These are phyloP conservation scores for Pseudogymnoascus sp. DNA, from an alignment of 2,329 filamentous ascomycete species.

Conservation along the genomic window DNA sequence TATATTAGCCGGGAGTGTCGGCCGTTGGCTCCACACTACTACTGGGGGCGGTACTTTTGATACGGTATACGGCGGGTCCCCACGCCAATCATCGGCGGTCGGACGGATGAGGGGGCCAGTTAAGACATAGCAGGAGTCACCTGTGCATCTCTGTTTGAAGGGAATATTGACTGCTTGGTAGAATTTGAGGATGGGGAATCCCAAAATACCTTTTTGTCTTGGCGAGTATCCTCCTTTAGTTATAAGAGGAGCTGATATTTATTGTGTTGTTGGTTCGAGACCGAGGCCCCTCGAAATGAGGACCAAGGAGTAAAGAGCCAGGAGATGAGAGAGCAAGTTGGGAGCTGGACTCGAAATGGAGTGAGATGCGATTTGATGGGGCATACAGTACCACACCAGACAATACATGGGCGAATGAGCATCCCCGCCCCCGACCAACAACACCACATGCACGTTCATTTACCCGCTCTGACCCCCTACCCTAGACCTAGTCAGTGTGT, in stretches of 20 bases:
- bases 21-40: background rate
- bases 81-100: background rate
- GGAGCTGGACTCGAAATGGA: background rate
- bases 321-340: background rate
- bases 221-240: background rate
- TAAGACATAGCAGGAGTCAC: background rate
- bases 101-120: background rate
- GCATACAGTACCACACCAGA: background rate
- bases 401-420: background rate
- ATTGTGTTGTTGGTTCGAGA: background rate
- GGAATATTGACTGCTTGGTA: background rate
- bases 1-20: background rate
- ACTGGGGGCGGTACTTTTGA: background rate
- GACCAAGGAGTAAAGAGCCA: background rate
- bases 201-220: background rate
- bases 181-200: background rate
- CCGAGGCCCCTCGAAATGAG: background rate
- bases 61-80: background rate
- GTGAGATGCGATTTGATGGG: background rate
- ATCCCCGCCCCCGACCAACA: background rate
- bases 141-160: background rate
- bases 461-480: background rate
- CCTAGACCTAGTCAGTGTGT: background rate
- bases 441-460: background rate
- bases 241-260: background rate